Base-by-base conservation (phyloP, 1,139 yeast species). In the Magnusiomyces ingens region DNA sequence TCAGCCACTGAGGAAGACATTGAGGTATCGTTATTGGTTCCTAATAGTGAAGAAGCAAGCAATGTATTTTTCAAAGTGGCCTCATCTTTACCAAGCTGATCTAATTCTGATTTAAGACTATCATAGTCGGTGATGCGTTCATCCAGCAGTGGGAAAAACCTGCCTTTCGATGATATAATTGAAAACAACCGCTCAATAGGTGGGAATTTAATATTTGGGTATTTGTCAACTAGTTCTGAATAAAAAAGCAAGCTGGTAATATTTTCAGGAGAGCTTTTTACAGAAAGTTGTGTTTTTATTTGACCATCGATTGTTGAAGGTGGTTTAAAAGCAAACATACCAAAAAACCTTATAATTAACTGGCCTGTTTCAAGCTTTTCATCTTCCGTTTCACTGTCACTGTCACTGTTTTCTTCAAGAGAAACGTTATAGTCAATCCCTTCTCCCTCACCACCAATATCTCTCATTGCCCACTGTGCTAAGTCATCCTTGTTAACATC, bases 371-470 rank as follows among this genome's bases (percentile, higher is more conserved):
- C 32, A 26, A 26, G 32, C 18, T 17, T 32, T n/a, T 18, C 18
- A 29, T 17, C 10, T 29, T 35, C 41, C 5, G 15, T 32, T 45
- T 19, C 40, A 18, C 19, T 43, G 15, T 43, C 40, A 18, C 19
- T 43, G 15, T 43, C 29, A 19, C 18, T 29, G 37, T 44, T 19
- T n/a, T 29, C 37, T 13, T 35, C 17, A 11, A n/a, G 13, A 13
- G 15, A 21, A 11, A 17, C 35, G 22, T 45, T 6, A n/a, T 45
- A 45, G 13, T 22, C 22, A 13, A 45, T 35, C 5, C 48, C 48
- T 45, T 45, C 48, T 6, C 48, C 48, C 15, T 45, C 41, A 19
- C 48, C 48, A 4, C 48, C 48, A 29, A 45, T 45, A 45, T 45
- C 48, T 13, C 17, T 18, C 15, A 21, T 17, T 10, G 48, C 48